These are phyloP conservation scores for Ceratocystiopsis sp. DNA, from an alignment of 2,329 filamentous ascomycete genomes.

Conservation along the genomic window DNA sequence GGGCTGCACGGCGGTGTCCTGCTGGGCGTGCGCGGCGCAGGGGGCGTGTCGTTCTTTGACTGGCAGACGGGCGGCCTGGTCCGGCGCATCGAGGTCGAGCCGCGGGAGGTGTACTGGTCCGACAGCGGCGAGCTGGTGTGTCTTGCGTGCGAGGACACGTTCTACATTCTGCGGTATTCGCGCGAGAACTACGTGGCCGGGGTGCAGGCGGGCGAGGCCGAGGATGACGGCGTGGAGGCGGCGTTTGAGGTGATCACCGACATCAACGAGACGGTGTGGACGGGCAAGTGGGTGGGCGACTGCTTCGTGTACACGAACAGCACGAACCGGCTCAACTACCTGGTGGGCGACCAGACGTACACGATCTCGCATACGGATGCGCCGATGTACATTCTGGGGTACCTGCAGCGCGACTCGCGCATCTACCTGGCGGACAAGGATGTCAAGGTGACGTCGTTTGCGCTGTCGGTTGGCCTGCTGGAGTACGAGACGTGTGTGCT, in stretches of 20 bases:
- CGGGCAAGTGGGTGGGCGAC: slow-evolving; percentile 95
- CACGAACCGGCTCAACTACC: slow-evolving; percentile 92
- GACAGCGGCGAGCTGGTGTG: slow-evolving; percentile 88
- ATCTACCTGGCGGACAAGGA: slow-evolving; percentile 96
- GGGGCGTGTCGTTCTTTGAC: slow-evolving; percentile 90
- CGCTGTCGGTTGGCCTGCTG: slow-evolving; percentile 77
- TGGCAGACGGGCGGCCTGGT: slow-evolving; percentile 84
- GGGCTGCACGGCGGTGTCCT: slow-evolving; percentile 77
- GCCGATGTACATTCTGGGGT: slow-evolving; percentile 86
- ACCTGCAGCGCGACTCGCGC: slow-evolving; percentile 85
- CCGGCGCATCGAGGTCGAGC: slow-evolving; percentile 72
- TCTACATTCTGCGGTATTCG: slow-evolving; percentile 85
- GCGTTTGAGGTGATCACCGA: slow-evolving; percentile 95
- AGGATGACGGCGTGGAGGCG: slow-evolving; percentile 83
- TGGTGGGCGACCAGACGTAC: slow-evolving; percentile 95
- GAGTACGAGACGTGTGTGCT: slow-evolving; percentile 96
- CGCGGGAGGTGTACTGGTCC: slow-evolving; percentile 77
- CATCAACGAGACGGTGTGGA: slow-evolving; percentile 81
- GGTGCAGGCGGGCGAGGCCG: slow-evolving; percentile 63
- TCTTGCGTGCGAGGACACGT: slow-evolving; percentile 86
- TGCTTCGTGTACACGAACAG: slow-evolving; percentile 98
- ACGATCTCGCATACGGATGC: slow-evolving; percentile 85
- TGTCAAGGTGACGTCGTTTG: slow-evolving; percentile 77
- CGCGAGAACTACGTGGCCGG: slow-evolving; percentile 76
- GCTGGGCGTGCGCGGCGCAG: slow-evolving; percentile 86